These are phyloP conservation scores for Eruca vesicaria DNA, from an alignment of 441 rosid species.

Conservation along the genomic window DNA sequence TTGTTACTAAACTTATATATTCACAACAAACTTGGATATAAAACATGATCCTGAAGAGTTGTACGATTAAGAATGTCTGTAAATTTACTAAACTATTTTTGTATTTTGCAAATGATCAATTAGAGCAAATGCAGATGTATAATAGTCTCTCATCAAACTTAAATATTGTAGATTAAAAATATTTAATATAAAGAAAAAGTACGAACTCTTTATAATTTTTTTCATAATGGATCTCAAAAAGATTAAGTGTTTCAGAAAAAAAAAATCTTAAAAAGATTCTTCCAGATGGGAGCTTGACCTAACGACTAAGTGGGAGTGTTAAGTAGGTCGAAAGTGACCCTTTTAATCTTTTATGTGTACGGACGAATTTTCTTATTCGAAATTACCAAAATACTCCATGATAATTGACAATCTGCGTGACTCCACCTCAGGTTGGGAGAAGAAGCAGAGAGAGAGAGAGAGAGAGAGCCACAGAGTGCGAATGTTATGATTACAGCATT, in stretches of 20 bases:
- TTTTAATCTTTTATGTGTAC: constrained; percentile 11
- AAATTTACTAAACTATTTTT: background rate
- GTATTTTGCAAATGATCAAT: background rate
- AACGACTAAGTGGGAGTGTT: constrained; percentile 31
- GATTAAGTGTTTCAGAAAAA: too few relatives aligned
- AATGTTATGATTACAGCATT: constrained; percentile 29
- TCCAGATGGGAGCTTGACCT: constrained; percentile 35
- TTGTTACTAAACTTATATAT: background rate
- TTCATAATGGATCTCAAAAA: constrained; percentile 16
- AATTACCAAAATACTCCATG: background rate
- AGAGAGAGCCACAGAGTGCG: constrained; percentile 24
- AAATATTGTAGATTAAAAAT: background rate
- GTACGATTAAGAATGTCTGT: too few relatives aligned
- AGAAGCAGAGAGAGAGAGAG: background rate
- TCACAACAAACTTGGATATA: background rate
- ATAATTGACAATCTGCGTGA: constrained; percentile 14
- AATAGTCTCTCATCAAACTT: background rate
- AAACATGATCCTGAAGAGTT: background rate
- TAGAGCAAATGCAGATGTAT: background rate
- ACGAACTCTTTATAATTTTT: background rate
- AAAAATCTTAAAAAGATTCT: too few relatives aligned
- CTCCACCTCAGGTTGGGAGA: constrained; percentile 9
- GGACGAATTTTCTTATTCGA: background rate
- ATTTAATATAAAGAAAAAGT: background rate
- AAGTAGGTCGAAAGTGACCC: constrained; percentile 32